Base-by-base conservation (phyloP, 768 basidiomycete species). In the Asterophora lycoperdoides region DNA sequence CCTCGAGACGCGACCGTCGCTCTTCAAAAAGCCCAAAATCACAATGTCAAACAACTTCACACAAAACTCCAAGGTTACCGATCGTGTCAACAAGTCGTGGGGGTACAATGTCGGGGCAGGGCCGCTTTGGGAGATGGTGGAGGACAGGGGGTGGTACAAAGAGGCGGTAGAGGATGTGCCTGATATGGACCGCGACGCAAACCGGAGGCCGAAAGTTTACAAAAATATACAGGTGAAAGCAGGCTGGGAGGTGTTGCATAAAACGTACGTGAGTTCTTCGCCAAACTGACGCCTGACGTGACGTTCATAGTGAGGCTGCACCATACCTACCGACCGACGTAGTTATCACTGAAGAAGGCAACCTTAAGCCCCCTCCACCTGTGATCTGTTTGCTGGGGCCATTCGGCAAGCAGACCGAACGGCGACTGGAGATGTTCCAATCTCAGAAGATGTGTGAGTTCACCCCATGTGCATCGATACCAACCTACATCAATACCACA, bases 141-240 rank as follows among this genome's bases (percentile, higher is more conserved):
- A 93, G 59, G 90, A 93, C 54, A 66, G 87, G 42, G 79, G 77
- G 1, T 92, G 85, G 78, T 91, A 72, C 63, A 89, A 86, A 59
- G 89, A 91, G 56, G 72, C 77, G 3, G 50, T 60, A 28, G 49
- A 60, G 9, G 56, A 53, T 0, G 66, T 66, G 2, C 52, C 61
- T 8, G 71, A 71, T 43, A 56, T 64, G 30, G 71, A 70, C 39
- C 63, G 59, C 1, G 85, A 87, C 55, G 72, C 64, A 8, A 71
- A 63, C 30, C 71, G 81, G 14, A 69, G 84, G 44, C 88, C 86
- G 3, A 71, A 71, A 46, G 87, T 89, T 2, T 73, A 86, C 58
- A 42, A 59, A 32, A 64, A 68, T 35, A 38, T 86, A 9, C 44
- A 41, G 11, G 69, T 81, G 14, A 70, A 67, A 41, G 56, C 66